Evolutionary conservation across 164 flowering plant genomes (phyloP), one percentile per base, ranked within the genome.

Genomic region (Aristolochia contorta): DNA sequence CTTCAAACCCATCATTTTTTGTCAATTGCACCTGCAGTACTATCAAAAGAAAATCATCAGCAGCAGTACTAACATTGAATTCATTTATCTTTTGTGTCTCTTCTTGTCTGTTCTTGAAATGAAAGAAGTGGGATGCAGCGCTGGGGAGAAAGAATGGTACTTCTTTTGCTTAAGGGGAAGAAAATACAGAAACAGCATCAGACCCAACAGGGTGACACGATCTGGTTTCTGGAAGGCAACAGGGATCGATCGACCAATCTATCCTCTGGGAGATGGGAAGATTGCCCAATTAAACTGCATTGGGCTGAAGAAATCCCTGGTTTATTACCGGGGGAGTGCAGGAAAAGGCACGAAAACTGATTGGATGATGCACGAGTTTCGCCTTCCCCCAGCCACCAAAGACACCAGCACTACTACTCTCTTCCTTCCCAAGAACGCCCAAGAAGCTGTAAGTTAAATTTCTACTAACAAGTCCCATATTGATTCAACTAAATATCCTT

Each of bases 221-320:
- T 89, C 96, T 22, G 98, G 98, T 7, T 92, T 92, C 71, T 92
- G 98, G 98, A 92, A 92, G 68, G 98, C 98, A n/a, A 92, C 98
- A 0, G 96, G 98, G 21, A 92, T 92, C n/a, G 98, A 89, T 59
- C 79, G 78, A 48, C 88, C 89, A 0, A 77, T 92, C 0, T 80
- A 82, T 54, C 74, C 87, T 4, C 16, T 9, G n/a, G 59, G 43
- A n/a, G 59, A 55, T 14, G 43, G 41, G 23, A 24, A 27, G 2
- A 27, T 27, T 27, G 5, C 66, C 2, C n/a, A 57, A 22, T 52
- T 45, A 3, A 55, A 53, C 9, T 63, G 66, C 74, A 79, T 91
- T 54, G 97, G 97, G 1, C 89, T 91, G 45, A 91, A 91, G 79
- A 91, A 91, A 65, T 89, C 97, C 0, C 67, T 91, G 13, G 97